Evolutionary conservation across 371 early-diverging fungal species (phyloP).

Genomic region (Lichtheimia hyalospora): DNA sequence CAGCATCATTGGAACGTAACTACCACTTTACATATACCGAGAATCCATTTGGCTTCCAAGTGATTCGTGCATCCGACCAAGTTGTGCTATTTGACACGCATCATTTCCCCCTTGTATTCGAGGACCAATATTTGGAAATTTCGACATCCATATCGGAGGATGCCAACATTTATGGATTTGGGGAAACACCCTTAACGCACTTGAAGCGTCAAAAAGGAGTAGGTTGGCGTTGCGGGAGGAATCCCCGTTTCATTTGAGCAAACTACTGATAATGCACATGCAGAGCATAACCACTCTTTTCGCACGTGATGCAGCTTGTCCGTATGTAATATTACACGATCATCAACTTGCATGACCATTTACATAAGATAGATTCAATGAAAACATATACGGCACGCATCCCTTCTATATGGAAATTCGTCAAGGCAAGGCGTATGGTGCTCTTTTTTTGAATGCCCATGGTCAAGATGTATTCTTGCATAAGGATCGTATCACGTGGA

Average conservation of each 20-base stretch:
- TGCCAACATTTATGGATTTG: slow-evolving; percentile 73
- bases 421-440: slow-evolving; percentile 59
- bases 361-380: slow-evolving; percentile 25
- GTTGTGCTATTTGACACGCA: slow-evolving; percentile 61
- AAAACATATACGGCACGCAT: slow-evolving; percentile 74
- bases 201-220: slow-evolving; percentile 24
- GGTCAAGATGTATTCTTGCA: slow-evolving; percentile 76
- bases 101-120: slow-evolving; percentile 59
- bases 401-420: slow-evolving; percentile 73
- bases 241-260: no score
- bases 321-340: slow-evolving; percentile 23
- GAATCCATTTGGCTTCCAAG: slow-evolving; percentile 56
- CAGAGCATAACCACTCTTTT: slow-evolving; percentile 48
- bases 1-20: slow-evolving; percentile 24
- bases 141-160: slow-evolving; percentile 47
- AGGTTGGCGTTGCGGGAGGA: no score
- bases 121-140: slow-evolving; percentile 71
- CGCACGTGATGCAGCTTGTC: slow-evolving; percentile 59
- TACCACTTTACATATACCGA: slow-evolving; percentile 45
- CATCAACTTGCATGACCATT: background rate
- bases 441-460: slow-evolving; percentile 60
- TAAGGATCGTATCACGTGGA: slow-evolving; percentile 58
- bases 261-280: slow-evolving; percentile 12
- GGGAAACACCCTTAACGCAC: slow-evolving; percentile 53
- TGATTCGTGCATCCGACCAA: slow-evolving; percentile 46